These are phyloP conservation scores for Symbiodinium pilosum DNA, from an alignment of 73 alveolate genomes.

Conservation along the genomic window DNA sequence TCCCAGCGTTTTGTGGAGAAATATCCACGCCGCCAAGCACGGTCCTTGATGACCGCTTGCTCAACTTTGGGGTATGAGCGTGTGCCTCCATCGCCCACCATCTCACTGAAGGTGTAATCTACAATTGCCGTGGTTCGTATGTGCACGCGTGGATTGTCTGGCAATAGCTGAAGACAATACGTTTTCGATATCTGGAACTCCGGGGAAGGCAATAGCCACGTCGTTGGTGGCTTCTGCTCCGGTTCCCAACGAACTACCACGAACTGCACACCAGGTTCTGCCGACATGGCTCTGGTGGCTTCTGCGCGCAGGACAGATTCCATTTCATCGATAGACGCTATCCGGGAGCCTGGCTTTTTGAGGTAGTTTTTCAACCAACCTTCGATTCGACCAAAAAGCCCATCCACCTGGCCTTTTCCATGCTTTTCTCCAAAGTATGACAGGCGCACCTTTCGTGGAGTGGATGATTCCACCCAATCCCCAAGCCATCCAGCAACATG, in stretches of 20 bases:
- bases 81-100: background rate
- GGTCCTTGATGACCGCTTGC: background rate
- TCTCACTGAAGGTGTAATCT: conserved; percentile 44
- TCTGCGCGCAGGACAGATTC: background rate
- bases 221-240: conserved; percentile 16
- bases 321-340: conserved; percentile 36
- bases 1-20: conserved; percentile 43
- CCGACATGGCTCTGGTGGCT: background rate
- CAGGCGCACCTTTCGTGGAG: background rate
- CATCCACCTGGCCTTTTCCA: conserved; percentile 69
- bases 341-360: conserved; percentile 16
- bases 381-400: conserved; percentile 33
- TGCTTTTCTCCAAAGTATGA: conserved; percentile 61
- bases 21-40: conserved; percentile 50
- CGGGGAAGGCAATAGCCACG: conserved; percentile 17
- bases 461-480: conserved; percentile 34
- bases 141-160: conserved; percentile 30
- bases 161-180: background rate
- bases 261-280: background rate
- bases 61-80: background rate
- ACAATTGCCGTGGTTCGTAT: conserved; percentile 5
- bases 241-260: conserved; percentile 48
- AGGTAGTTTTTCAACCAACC: conserved; percentile 32
- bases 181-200: conserved; percentile 45
- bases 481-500: conserved; percentile 47